Percentiles rank a stretch among this genome's conserved stretches.
Evolutionary conservation across 2,329 filamentous ascomycete genomes (phyloP).

Genomic region (Claviceps arundinis): DNA sequence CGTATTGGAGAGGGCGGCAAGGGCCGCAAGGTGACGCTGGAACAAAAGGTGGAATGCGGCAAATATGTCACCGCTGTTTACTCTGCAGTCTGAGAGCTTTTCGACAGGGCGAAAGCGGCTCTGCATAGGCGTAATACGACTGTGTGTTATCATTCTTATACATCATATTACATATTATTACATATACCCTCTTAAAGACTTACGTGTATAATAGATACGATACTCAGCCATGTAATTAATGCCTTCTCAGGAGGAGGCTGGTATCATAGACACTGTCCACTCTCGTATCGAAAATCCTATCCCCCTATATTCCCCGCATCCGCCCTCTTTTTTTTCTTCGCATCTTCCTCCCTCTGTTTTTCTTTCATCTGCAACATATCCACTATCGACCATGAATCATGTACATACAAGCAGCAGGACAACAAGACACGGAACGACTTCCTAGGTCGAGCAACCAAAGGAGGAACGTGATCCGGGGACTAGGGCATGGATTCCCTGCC

Average conservation of each 20-base stretch:
- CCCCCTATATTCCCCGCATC: too few species aligned
- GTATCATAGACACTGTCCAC: not conserved
- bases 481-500: not conserved
- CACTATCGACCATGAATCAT: not conserved
- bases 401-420: not conserved
- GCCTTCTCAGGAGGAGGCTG: not conserved
- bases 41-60: slow-evolving; percentile 83
- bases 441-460: not conserved
- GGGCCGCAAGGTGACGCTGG: slow-evolving; percentile 59
- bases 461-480: not conserved
- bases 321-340: too few species aligned
- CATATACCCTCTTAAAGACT: too few species aligned
- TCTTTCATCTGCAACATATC: too few species aligned
- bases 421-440: not conserved
- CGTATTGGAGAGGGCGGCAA: slow-evolving; percentile 43
- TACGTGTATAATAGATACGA: not conserved
- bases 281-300: not conserved
- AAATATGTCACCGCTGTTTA: slow-evolving; percentile 73
- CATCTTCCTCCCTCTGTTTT: too few species aligned
- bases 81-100: slow-evolving; percentile 39
- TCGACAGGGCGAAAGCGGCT: too few species aligned
- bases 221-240: not conserved
- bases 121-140: too few species aligned
- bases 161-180: too few species aligned
- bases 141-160: too few species aligned